Base-by-base conservation (phyloP, 2,329 filamentous ascomycete species). In the Diaporthe citrichinensis region DNA sequence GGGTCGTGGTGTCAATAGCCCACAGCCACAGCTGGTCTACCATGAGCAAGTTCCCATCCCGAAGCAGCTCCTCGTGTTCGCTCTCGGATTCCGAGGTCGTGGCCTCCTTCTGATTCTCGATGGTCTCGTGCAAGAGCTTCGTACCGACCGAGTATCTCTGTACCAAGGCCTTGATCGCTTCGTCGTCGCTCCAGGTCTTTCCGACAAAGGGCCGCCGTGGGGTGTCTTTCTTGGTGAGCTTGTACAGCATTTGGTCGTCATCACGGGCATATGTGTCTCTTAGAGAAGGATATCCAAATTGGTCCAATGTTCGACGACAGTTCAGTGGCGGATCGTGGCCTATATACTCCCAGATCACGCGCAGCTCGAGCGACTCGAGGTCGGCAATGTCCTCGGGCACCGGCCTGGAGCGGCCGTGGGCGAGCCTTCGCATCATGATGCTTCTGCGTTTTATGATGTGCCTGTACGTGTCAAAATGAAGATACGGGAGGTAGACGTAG, bases 161-260 rank as follows among this genome's bases (percentile, higher is more conserved):
- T 2, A 62, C 72, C 1, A 74, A 57, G 0, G 67, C 59, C 25
- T 39, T 25, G 59, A 71, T 57, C 67, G 76, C 49, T 71, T 81
- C 12, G 51, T 80, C 74, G 73, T 55, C 65, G 36, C 79, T 49
- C 67, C 72, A n/a, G 76, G 74, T 28, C 17, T 61, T 49, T 20
- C 57, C 71, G 12, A 20, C 25, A n/a, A 41, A 65, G 25, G 49
- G 51, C 6, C 73, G 68, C 15, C 31, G 46, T 25, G 17, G 79
- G 79, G 1, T 78, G 74, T 3, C 87, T 73, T 89, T 84, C 78
- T 90, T 91, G 2, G 90, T 92, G 2, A 92, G 83, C 78, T 93
- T 93, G 81, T 92, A 93, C 9, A 93, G 82, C 89, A 93, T 92
- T 80, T 93, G 91, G 57, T 93, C 91, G 58, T 92, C 90, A 57